Percentiles rank a stretch among this genome's conserved stretches.
Conservation (phyloP, 2,329 filamentous ascomycete genomes). For the Talaromyces sp. region DNA sequence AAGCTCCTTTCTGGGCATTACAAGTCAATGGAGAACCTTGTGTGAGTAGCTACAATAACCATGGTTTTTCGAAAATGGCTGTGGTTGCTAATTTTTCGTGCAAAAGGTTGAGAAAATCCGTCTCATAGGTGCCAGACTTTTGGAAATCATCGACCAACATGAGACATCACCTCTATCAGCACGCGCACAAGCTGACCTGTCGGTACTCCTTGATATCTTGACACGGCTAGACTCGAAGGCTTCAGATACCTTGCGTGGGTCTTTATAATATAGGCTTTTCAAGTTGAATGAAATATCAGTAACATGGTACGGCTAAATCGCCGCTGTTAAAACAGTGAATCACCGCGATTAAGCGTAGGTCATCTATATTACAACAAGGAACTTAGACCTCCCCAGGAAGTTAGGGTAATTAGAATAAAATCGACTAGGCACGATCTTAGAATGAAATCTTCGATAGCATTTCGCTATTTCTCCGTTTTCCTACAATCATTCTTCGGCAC, state of each 20-base stretch:
- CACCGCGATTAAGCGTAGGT: background rate
- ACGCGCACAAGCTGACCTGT: constrained; percentile 31
- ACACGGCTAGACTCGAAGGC: background rate
- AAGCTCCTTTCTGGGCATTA: constrained; percentile 42
- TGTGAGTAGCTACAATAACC: constrained; percentile 2
- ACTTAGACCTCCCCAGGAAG: background rate
- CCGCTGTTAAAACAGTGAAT: background rate
- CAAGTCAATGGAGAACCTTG: constrained; percentile 16
- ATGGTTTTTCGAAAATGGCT: background rate
- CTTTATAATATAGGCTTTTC: background rate
- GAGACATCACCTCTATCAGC: constrained; percentile 37
- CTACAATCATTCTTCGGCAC: background rate
- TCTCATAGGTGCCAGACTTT: constrained; percentile 15
- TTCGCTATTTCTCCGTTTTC: background rate
- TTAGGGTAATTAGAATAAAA: background rate
- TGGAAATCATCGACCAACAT: constrained; percentile 33
- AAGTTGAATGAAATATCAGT: background rate
- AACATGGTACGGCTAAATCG: background rate
- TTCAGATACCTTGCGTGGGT: background rate
- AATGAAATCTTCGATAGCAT: background rate
- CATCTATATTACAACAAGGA: background rate
- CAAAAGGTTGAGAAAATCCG: constrained; percentile 17
- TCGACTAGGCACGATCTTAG: background rate
- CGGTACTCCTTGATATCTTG: background rate
- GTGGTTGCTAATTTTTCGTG: background rate